Evolutionary conservation across 164 flowering plant genomes (phyloP), one percentile per base, ranked within the genome.

Genomic region (Amborella trichopoda): DNA sequence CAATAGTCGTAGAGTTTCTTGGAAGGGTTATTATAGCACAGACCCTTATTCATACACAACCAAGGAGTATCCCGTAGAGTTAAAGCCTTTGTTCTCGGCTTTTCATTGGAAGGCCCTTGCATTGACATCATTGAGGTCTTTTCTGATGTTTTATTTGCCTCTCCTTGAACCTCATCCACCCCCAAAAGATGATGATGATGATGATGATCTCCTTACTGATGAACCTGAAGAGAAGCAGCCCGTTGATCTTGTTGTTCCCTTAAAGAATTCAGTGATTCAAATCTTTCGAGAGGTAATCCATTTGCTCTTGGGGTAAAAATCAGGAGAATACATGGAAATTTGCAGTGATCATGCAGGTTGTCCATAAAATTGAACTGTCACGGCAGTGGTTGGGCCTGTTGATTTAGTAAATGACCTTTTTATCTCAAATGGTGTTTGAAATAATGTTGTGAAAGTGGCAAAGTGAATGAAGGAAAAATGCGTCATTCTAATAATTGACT

Each of bases 81-180:
- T 79, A 22, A 93, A 83, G 52, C 91, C 96, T 40, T 51, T 93
- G 4, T 76, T 71, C 33, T 88, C 95, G 19, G 96, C 99, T 50
- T 88, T 88, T 61, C 74, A 68, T 38, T 66, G 57, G 60, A 82
- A 41, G 67, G 20, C 74, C 39, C 26, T 93, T 58, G 81, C 73
- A 19, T 18, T 88, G 66, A 84, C 84, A 14, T 55, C 96, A 20
- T 46, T 93, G 72, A 78, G 99, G 68, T 78, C 99, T 11, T 77
- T 93, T 44, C 53, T 84, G 42, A 34, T 79, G 57, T 75, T 52
- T 59, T 93, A 78, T 68, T 66, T 93, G 69, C 96, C 99, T 27
- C 84, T 93, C 53, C 32, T 93, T 73, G 95, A 84, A 76, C 89
- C 95, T 52, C 71, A 52, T 40, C 0, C 67, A 8, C 59, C 23